Base-by-base conservation (phyloP, 257 asterid species). In the Linaria vulgaris region DNA sequence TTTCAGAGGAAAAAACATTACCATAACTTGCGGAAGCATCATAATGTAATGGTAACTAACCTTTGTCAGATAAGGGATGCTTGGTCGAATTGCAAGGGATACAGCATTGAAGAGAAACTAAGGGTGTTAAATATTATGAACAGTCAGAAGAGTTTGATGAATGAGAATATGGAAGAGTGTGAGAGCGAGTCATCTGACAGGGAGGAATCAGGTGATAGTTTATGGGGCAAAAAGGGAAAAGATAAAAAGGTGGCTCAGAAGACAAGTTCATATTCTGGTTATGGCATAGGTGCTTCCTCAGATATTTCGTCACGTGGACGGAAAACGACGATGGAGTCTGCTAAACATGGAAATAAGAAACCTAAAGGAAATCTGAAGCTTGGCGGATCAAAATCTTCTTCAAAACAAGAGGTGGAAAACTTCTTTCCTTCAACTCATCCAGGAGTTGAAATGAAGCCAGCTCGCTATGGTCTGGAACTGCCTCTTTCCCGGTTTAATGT, bases 91-190 rank as follows among this genome's bases (percentile, higher is more conserved):
- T 94, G 84, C 70, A 86, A 78, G 48, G 96, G 94, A 24, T 90
- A 90, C 70, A 88, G 99, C 67, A 86, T 90, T 56, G 97, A 94
- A 61, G 97, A 94, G 84, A 94, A 88, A 86, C 96, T 90, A 59
- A 95, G 83, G 64, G 95, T 94, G 52, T 75, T 88, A 83, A 94
- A 85, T 77, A 94, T 94, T 50, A 76, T 84, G 95, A 86, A 76
- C 76, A 90, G 90, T 66, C 95, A 86, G 79, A 94, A 87, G 75
- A 90, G 96, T 74, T 78, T 89, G 82, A 90, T 87, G 96, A 78
- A 83, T 75, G 99, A 94, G 78, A 94, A 86, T 78, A 86, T 81
- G 86, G 97, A 94, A 75, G 97, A 84, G 67, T 54, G 81, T 66
- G 83, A 69, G 56, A 90, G 85, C 57, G 96, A 86, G 43, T 80